phyloP scores from a whole-genome alignment of 2,329 filamentous ascomycete genomes.

The Pleomassaria siparia region DNA sequence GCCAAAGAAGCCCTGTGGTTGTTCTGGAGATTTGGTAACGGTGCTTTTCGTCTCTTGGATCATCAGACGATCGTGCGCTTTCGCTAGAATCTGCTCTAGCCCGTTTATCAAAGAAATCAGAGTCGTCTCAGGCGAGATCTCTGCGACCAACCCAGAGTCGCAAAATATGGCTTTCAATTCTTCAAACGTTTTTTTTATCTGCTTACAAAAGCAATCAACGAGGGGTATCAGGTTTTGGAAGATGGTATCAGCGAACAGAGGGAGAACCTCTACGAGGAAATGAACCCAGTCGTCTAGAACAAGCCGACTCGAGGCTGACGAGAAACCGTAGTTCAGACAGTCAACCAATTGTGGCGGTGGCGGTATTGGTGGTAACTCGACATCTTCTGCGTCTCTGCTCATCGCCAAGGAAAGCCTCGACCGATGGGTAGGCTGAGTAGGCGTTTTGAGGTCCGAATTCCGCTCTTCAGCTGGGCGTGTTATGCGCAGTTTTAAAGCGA shows the following conservation, averaged over 20 bases:
- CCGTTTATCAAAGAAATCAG: slow-evolving; percentile 88
- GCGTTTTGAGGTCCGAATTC: slow-evolving; percentile 21
- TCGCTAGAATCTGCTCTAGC: slow-evolving; percentile 84
- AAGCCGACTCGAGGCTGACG: slow-evolving; percentile 69
- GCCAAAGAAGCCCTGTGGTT: slow-evolving; percentile 84
- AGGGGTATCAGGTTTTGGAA: slow-evolving; percentile 90
- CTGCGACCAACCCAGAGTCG: slow-evolving; percentile 28
- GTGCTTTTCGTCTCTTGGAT: slow-evolving; percentile 72
- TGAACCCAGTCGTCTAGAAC: slow-evolving; percentile 90
- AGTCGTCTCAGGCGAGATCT: slow-evolving; percentile 64
- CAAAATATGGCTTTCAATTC: slow-evolving; percentile 68
- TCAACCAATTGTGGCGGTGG: slow-evolving; percentile 76
- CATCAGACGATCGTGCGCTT: slow-evolving; percentile 79
- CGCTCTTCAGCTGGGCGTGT: slow-evolving; percentile 29
- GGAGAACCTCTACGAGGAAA: slow-evolving; percentile 80
- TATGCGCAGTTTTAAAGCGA: slow-evolving; percentile 65
- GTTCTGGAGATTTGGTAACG: slow-evolving; percentile 75
- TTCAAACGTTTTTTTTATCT: slow-evolving; percentile 73
- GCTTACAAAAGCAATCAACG: slow-evolving; percentile 82
- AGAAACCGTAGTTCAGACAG: slow-evolving; percentile 79
- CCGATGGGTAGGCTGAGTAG: slow-evolving; percentile 23
- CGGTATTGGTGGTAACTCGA: slow-evolving; percentile 38
- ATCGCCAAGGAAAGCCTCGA: slow-evolving; percentile 33
- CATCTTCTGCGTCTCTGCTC: slow-evolving; percentile 32
- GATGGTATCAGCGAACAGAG: slow-evolving; percentile 79